Evolutionary conservation across 1,284 basidiomycete species (phyloP), one percentile per base, ranked within the genome.

Genomic region (Exsudoporus floridanus): DNA sequence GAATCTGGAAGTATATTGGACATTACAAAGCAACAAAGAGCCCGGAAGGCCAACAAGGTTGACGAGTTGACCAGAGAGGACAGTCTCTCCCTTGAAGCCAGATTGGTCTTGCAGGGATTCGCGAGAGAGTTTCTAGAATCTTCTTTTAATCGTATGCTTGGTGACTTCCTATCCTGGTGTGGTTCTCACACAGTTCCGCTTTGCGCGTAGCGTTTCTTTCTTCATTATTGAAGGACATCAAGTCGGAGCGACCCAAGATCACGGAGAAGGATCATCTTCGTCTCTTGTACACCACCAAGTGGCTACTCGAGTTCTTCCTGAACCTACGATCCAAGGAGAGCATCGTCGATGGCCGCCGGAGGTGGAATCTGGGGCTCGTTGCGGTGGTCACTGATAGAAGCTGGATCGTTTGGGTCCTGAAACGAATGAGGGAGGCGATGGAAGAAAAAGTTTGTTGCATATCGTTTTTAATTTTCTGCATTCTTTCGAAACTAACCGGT

Each of bases 291-390:
- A 78, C 95, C 25, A 82, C 87, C 2, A 87, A 90, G 56, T 97
- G 94, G 86, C 87, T 95, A 65, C 79, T 97, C 39, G 88, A 94
- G 53, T 95, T 90, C 74, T 94, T 97, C 70, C 77, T 94, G 9
- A 64, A 77, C 31, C 73, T 82, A 51, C 78, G 80, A 21, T 69
- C 74, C 9, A 76, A 76, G 52, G 78, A 81, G 50, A 71, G 60
- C 18, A 64, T 70, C 49, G 56, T 61, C 37, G 61, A 61, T 43
- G 67, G 59, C 23, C 61, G 56, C 18, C 60, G 72, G 46, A 74
- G 72, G 36, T 91, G 84, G 78, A 75, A 78, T 21, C 89, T 94
- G 61, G 86, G 88, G 12, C 74, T 90, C 41, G 81, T 97, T 12
- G 89, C 84, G 12, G 90, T 91, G 70, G 88, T 95, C 52, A 86